Evolutionary conservation across 345 rosid genomes (phyloP).

Genomic region (Brassica napus): DNA sequence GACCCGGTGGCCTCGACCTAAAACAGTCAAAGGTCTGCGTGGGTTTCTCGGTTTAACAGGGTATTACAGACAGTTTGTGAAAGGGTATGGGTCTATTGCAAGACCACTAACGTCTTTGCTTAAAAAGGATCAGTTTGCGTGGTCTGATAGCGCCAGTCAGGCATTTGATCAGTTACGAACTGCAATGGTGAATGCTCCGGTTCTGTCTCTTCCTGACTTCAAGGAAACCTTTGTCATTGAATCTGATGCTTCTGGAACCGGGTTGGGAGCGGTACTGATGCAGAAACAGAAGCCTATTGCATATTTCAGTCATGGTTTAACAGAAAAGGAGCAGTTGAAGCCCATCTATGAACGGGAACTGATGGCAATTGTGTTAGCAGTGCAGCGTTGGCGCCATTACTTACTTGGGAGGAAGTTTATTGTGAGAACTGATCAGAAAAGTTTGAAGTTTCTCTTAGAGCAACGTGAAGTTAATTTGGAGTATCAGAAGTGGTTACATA

Average conservation of each 20-base stretch:
- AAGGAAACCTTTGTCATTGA: not conserved
- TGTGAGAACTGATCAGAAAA: not conserved
- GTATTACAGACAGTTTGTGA: too few relatives aligned
- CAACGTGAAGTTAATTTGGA: not conserved
- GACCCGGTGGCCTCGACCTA: not conserved
- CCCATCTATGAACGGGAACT: not conserved
- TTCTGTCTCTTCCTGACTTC: not conserved
- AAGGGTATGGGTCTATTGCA: too few relatives aligned
- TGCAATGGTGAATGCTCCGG: not conserved
- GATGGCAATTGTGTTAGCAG: not conserved
- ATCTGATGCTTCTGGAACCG: not conserved
- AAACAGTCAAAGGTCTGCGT: not conserved
- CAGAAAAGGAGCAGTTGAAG: not conserved
- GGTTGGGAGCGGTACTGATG: not conserved
- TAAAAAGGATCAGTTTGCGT: not conserved
- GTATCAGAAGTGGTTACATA: not conserved
- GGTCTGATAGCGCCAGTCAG: not conserved
- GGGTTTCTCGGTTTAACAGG: not conserved
- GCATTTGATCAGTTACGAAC: not conserved
- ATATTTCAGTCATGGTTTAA: not conserved
- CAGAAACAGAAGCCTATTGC: not conserved
- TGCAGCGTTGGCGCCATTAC: not conserved
- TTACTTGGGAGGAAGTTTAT: not conserved
- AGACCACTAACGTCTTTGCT: not conserved
- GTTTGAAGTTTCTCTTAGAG: not conserved